A percentile compares a stretch with the other conserved stretches of the same genome.
phyloP scores from a whole-genome alignment of 345 rosid genomes.

The Reutealis trisperma region DNA sequence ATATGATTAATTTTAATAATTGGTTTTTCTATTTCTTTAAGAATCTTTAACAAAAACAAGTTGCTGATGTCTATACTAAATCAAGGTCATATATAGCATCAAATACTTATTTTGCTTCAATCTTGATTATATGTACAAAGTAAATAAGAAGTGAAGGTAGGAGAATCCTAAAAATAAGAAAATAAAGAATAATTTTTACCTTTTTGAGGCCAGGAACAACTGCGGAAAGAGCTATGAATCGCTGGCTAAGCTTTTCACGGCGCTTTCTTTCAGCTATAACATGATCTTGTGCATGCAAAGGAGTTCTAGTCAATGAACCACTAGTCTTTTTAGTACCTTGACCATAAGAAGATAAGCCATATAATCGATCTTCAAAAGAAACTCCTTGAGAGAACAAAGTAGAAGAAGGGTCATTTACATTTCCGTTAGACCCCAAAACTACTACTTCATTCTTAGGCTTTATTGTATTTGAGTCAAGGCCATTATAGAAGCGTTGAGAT shows the following conservation, averaged over 20 bases:
- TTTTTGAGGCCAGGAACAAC: constrained; percentile 60
- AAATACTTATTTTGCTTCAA: too few relatives aligned
- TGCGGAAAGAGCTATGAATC: constrained; percentile 58
- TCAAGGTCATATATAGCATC: too few relatives aligned
- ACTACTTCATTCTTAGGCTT: constrained; percentile 26
- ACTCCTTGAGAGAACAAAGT: neutral
- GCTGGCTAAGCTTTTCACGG: constrained; percentile 58
- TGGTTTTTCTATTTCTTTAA: too few relatives aligned
- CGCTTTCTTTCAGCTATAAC: constrained; percentile 56
- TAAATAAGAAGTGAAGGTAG: too few relatives aligned
- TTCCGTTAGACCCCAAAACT: neutral
- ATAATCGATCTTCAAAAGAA: neutral
- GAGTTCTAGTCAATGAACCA: constrained; percentile 25
- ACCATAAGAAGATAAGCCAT: constrained; percentile 2
- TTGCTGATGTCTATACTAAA: too few relatives aligned
- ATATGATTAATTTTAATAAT: too few relatives aligned
- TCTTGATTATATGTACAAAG: too few relatives aligned
- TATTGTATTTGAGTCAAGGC: constrained; percentile 6
- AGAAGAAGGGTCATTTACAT: constrained; percentile 12
- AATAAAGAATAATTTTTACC: constrained; percentile 22
- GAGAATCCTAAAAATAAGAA: too few relatives aligned
- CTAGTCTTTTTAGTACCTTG: constrained; percentile 25
- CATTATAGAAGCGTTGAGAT: constrained; percentile 12
- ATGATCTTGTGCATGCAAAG: constrained; percentile 53
- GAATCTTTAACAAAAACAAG: too few relatives aligned